Evolutionary conservation across 257 asterid species (phyloP).

Genomic region (Penstemon newberryi): DNA sequence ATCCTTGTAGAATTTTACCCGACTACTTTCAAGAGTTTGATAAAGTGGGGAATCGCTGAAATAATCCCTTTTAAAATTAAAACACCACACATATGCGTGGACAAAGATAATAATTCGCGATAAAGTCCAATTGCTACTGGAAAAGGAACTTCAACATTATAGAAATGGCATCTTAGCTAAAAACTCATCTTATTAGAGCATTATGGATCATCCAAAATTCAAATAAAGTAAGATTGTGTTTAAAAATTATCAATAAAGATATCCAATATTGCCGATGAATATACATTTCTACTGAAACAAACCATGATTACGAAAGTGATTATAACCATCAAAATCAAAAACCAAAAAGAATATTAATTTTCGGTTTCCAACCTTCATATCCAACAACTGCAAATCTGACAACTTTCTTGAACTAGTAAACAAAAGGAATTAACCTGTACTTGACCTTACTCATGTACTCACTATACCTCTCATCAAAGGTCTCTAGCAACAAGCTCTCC

Average conservation of each 20-base stretch:
- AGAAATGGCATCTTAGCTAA: not conserved
- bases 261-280: not conserved
- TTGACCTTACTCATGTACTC: slow-evolving; percentile 65
- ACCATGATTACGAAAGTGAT: not conserved
- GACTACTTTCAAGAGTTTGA: not conserved
- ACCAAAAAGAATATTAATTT: not conserved
- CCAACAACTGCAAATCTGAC: slow-evolving; percentile 8
- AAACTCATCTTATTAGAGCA: not conserved
- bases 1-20: not conserved
- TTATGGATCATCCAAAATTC: not conserved
- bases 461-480: slow-evolving; percentile 65
- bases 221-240: not conserved
- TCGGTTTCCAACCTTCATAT: slow-evolving; percentile 1
- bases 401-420: slow-evolving; percentile 50
- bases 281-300: not conserved
- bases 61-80: not conserved
- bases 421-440: slow-evolving; percentile 78
- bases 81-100: not conserved
- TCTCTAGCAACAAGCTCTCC: slow-evolving; percentile 76
- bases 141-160: not conserved
- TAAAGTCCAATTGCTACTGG: not conserved
- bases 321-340: not conserved
- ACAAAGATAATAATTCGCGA: not conserved
- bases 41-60: not conserved
- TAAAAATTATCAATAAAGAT: not conserved